These are phyloP conservation scores for Microdochium trichocladiopsis DNA, from an alignment of 2,329 filamentous ascomycete genomes.

Conservation along the genomic window DNA sequence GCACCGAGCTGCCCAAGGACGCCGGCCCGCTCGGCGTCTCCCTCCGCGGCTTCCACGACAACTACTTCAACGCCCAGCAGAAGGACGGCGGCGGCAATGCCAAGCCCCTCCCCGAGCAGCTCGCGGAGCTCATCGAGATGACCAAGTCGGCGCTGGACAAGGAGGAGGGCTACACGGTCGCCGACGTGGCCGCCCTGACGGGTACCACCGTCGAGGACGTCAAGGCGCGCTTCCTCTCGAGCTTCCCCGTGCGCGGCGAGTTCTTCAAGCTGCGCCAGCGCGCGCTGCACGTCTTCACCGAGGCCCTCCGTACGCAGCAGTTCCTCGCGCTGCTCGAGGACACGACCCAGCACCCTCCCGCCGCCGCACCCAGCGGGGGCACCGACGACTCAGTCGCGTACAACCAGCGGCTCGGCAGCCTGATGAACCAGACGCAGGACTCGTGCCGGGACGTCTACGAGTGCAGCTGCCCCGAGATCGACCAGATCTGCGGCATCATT, in stretches of 20 bases:
- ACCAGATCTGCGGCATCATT: slow-evolving; percentile 78
- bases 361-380: slow-evolving; percentile 24
- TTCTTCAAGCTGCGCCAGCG: slow-evolving; percentile 83
- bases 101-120: slow-evolving; percentile 54
- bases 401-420: slow-evolving; percentile 64
- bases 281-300: slow-evolving; percentile 83
- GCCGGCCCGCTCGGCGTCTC: slow-evolving; percentile 76
- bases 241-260: slow-evolving; percentile 83
- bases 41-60: slow-evolving; percentile 79
- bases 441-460: slow-evolving; percentile 85
- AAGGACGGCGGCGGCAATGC: slow-evolving; percentile 28
- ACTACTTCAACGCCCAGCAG: slow-evolving; percentile 57
- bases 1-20: slow-evolving; percentile 63
- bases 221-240: slow-evolving; percentile 72
- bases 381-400: slow-evolving; percentile 44
- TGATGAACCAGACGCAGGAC: slow-evolving; percentile 85
- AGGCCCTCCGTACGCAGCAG: slow-evolving; percentile 77
- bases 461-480: slow-evolving; percentile 89
- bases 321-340: slow-evolving; percentile 74
- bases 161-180: slow-evolving; percentile 79
- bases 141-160: slow-evolving; percentile 65
- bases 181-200: slow-evolving; percentile 72
- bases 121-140: slow-evolving; percentile 64
- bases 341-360: slow-evolving; percentile 24
- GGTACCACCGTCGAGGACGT: slow-evolving; percentile 64